Evolutionary conservation across 2,329 filamentous ascomycete species (phyloP), one percentile per base, ranked within the genome.

Genomic region (Pseudonectria foliicola): DNA sequence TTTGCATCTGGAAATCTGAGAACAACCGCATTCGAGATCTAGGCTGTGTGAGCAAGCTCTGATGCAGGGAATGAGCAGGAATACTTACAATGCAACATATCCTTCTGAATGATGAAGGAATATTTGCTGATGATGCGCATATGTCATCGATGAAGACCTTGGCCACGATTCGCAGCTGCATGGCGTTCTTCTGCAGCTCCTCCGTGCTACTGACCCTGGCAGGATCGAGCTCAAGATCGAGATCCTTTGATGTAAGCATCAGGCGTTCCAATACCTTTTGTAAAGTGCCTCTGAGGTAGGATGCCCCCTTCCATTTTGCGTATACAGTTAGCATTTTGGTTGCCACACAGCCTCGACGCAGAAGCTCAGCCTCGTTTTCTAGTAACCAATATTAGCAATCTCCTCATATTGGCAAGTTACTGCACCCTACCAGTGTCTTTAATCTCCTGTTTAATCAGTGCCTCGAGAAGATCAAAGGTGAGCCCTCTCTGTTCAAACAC

Each of bases 71-170:
- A n/a, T 15, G 4, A 10, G 10, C 2, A 13, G 3, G 11, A 27
- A 3, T 7, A 64, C 71, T 59, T 56, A 77, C 74, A 39, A 82
- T 82, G 48, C 67, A 75, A 55, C 80, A 84, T 27, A 84, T 82
- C 48, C 71, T 80, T 38, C 77, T 68, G 53, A 84, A 83, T 7
- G 76, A 72, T 4, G 71, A 53, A 1, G 80, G 80, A 26, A 82
- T 80, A 45, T 66, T 74, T 8, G 67, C 56, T 4, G 74, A 68
- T 3, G 79, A 83, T 31, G 71, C 72, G 44, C 77, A 80, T 13
- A 84, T 84, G 45, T 82, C 77, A 35, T 82, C 78, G 35, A 83
- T 82, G 48, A 84, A 83, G 5, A 82, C 77, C 47, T 82, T 80
- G 2, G 80, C 77, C 7, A 84, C 77, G 24, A 80, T 75, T 34